These are phyloP conservation scores for Metarhizium album DNA, from an alignment of 2,329 filamentous ascomycete species.

Conservation along the genomic window DNA sequence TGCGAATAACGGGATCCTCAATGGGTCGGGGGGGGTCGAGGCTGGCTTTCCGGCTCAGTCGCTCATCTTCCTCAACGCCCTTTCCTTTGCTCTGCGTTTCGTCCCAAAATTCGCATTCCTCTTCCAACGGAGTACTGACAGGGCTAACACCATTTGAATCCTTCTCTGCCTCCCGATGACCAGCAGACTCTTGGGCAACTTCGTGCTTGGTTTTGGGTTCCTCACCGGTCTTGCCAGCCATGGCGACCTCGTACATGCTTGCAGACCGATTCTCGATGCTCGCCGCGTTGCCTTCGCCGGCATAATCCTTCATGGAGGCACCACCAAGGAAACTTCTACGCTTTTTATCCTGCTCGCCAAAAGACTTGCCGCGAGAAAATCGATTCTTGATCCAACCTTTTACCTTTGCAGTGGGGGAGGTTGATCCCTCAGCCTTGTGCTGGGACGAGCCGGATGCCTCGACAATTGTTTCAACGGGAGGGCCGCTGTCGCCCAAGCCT, in stretches of 20 bases:
- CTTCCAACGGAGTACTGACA: slow-evolving; percentile 27
- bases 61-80: slow-evolving; percentile 8
- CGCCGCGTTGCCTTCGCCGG: slow-evolving; percentile 34
- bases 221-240: slow-evolving; percentile 27
- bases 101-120: slow-evolving; percentile 28
- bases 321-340: slow-evolving; percentile 39
- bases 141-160: slow-evolving; percentile 28
- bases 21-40: slow-evolving; percentile 29
- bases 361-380: slow-evolving; percentile 33
- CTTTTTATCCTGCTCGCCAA: slow-evolving; percentile 26
- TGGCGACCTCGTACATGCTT: slow-evolving; percentile 36
- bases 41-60: slow-evolving; percentile 7
- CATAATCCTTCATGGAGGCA: slow-evolving; percentile 32
- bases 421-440: slow-evolving; percentile 10
- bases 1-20: slow-evolving; percentile 20
- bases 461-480: slow-evolving; percentile 1
- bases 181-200: slow-evolving; percentile 12
- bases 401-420: slow-evolving; percentile 30
- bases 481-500: not conserved
- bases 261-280: slow-evolving; percentile 30
- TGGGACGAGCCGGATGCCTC: slow-evolving; percentile 7
- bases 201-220: not conserved
- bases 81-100: slow-evolving; percentile 8
- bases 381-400: slow-evolving; percentile 46
- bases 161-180: slow-evolving; percentile 8